These are phyloP conservation scores for Nakataea oryzae DNA, from an alignment of 2,329 filamentous ascomycete genomes.

Conservation along the genomic window DNA sequence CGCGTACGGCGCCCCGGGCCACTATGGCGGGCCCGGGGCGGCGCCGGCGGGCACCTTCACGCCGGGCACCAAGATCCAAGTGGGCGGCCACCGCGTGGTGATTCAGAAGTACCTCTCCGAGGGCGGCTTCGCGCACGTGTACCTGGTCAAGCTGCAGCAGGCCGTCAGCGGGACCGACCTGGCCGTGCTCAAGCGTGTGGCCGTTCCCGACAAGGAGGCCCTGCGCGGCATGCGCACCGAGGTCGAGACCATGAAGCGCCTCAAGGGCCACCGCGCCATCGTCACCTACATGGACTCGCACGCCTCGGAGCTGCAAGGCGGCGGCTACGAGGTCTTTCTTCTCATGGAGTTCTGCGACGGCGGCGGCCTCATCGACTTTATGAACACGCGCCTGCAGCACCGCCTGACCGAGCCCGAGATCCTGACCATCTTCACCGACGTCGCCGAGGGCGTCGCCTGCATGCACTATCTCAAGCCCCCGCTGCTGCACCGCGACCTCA, in stretches of 20 bases:
- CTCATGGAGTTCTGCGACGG: conserved; percentile 97
- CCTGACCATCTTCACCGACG: conserved; percentile 90
- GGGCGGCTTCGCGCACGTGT: conserved; percentile 96
- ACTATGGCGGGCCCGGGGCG: conserved; percentile 23
- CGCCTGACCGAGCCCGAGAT: conserved; percentile 96
- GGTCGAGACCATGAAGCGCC: conserved; percentile 99
- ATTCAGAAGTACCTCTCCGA: conserved; percentile 98
- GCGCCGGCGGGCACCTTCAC: conserved; percentile 78
- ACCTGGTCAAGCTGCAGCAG: conserved; percentile 79
- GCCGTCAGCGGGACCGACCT: conserved; percentile 68
- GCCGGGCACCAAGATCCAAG: conserved; percentile 92
- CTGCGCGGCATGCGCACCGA: conserved; percentile 94
- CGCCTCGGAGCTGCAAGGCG: conserved; percentile 83
- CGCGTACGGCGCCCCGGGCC: conserved; percentile 31
- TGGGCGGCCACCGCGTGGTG: conserved; percentile 82
- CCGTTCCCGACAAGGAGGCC: conserved; percentile 90
- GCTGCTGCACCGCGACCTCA: conserved; percentile 84
- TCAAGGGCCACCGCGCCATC: conserved; percentile 92
- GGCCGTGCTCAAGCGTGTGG: conserved; percentile 87
- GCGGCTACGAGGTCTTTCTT: conserved; percentile 94
- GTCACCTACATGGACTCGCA: conserved; percentile 98
- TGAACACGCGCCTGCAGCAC: conserved; percentile 96
- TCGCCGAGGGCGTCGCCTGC: conserved; percentile 90
- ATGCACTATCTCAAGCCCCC: conserved; percentile 98
- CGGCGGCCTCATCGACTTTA: conserved; percentile 95